These are phyloP conservation scores for Aureobasidium sp. DNA, from an alignment of 2,329 filamentous ascomycete species.

Conservation along the genomic window DNA sequence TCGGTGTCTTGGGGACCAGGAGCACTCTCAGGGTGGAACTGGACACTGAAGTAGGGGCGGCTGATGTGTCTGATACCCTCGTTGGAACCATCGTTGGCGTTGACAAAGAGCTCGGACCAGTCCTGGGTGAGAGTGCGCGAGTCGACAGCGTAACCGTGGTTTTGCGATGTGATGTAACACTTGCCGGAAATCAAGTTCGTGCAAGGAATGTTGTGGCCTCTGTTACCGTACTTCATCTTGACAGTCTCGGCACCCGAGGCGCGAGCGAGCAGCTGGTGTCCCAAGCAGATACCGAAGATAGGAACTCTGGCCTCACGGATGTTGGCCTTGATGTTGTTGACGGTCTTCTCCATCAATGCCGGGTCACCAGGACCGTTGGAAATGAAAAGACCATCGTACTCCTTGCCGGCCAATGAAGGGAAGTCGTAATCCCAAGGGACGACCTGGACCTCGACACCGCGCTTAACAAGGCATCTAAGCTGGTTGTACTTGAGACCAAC, in stretches of 20 bases:
- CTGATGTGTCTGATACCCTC: constrained; percentile 86
- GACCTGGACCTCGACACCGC: constrained; percentile 88
- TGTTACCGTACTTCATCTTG: constrained; percentile 99
- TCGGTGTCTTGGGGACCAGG: constrained; percentile 93
- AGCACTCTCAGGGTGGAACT: constrained; percentile 97
- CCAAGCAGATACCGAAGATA: constrained; percentile 93
- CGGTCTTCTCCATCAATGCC: constrained; percentile 69
- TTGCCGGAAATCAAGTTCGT: constrained; percentile 91
- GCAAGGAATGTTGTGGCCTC: constrained; percentile 96
- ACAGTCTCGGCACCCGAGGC: constrained; percentile 75
- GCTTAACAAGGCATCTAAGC: constrained; percentile 79
- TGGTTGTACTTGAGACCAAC: constrained; percentile 99
- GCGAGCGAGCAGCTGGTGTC: constrained; percentile 84
- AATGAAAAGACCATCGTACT: constrained; percentile 95
- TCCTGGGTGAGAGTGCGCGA: constrained; percentile 61
- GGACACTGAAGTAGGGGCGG: constrained; percentile 96
- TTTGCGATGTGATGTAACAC: constrained; percentile 98
- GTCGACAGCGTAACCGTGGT: constrained; percentile 94
- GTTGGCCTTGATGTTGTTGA: constrained; percentile 68
- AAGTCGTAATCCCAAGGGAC: constrained; percentile 97
- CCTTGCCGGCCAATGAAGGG: constrained; percentile 61
- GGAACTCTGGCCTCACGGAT: constrained; percentile 73
- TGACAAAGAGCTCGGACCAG: constrained; percentile 94
- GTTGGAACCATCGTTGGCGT: constrained; percentile 96
- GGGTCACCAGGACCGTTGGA: constrained; percentile 98